Conservation (phyloP, 225 moss, liverwort and hornwort species). For the Marchantia polymorpha region DNA sequence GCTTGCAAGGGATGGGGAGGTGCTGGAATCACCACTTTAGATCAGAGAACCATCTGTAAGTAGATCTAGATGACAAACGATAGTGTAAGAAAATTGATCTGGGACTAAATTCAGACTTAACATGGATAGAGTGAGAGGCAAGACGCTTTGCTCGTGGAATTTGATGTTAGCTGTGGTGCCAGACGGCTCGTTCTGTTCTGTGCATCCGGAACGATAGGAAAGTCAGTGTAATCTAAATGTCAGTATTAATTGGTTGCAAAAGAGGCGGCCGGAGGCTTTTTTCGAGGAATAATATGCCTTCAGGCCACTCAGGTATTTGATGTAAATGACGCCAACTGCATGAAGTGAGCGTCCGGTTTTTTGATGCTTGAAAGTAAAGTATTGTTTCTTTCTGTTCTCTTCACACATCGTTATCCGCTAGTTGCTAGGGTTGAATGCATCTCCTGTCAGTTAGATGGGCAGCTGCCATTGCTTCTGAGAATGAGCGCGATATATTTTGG, state of each 20-base stretch:
- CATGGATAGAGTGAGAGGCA: conserved; percentile 21
- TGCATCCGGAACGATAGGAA: conserved; percentile 28
- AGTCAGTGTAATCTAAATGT: conserved; percentile 38
- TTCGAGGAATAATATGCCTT: conserved; percentile 25
- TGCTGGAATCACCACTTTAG: conserved; percentile 10
- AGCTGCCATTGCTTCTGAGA: background rate
- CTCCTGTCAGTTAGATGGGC: background rate
- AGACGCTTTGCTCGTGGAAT: conserved; percentile 30
- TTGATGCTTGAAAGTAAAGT: conserved; percentile 44
- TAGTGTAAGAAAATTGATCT: conserved; percentile 21
- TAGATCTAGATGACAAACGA: conserved; percentile 16
- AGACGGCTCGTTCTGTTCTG: conserved; percentile 6
- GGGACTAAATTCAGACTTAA: conserved; percentile 15
- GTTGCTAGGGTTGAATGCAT: background rate
- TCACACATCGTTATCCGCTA: background rate
- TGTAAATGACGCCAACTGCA: conserved; percentile 41
- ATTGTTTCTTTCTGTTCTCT: conserved; percentile 27
- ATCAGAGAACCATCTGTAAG: conserved; percentile 15
- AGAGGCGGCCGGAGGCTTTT: conserved; percentile 24
- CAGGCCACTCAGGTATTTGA: conserved; percentile 26
- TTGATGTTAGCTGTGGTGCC: conserved; percentile 22
- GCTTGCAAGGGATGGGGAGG: conserved; percentile 5
- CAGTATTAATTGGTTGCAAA: conserved; percentile 37
- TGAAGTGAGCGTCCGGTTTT: conserved; percentile 31
- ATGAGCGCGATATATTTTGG: background rate